Percentiles rank a stretch among this genome's conserved stretches.
Conservation (phyloP, 2,329 filamentous ascomycete genomes). For the Pseudogymnoascus sp. region DNA sequence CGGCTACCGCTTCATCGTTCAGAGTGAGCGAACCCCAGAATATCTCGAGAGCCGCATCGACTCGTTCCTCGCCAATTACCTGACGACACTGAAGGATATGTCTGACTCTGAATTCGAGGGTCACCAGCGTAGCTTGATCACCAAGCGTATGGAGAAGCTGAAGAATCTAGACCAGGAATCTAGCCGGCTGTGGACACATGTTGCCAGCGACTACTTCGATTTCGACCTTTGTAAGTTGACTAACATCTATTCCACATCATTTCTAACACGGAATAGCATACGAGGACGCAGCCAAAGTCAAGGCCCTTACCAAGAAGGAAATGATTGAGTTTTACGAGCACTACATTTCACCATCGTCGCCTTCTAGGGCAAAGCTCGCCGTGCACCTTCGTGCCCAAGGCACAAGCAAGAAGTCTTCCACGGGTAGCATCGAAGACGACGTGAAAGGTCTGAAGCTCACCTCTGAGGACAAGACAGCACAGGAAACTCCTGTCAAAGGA, state of each 20-base stretch:
- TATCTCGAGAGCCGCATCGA: slow-evolving; percentile 87
- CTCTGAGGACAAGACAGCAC: slow-evolving; percentile 25
- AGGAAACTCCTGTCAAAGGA: slow-evolving; percentile 11
- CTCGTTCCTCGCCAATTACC: slow-evolving; percentile 65
- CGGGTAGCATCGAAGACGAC: slow-evolving; percentile 32
- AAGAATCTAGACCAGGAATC: slow-evolving; percentile 89
- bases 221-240: slow-evolving; percentile 67
- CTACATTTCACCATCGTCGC: slow-evolving; percentile 68
- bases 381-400: slow-evolving; percentile 76
- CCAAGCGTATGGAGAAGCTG: slow-evolving; percentile 78
- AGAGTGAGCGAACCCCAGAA: slow-evolving; percentile 77
- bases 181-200: slow-evolving; percentile 73
- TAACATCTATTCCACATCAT: not conserved
- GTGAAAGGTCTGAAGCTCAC: slow-evolving; percentile 24
- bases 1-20: slow-evolving; percentile 82
- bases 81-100: slow-evolving; percentile 64
- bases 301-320: slow-evolving; percentile 67
- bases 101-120: slow-evolving; percentile 75
- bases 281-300: slow-evolving; percentile 67
- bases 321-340: slow-evolving; percentile 71
- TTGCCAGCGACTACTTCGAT: slow-evolving; percentile 79
- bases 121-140: slow-evolving; percentile 83
- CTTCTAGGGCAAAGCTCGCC: slow-evolving; percentile 69
- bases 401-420: slow-evolving; percentile 36
- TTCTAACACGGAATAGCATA: slow-evolving; percentile 17